Base-by-base conservation (phyloP, 2,329 filamentous ascomycete genomes). In the Cladophialophora chaetospira region DNA sequence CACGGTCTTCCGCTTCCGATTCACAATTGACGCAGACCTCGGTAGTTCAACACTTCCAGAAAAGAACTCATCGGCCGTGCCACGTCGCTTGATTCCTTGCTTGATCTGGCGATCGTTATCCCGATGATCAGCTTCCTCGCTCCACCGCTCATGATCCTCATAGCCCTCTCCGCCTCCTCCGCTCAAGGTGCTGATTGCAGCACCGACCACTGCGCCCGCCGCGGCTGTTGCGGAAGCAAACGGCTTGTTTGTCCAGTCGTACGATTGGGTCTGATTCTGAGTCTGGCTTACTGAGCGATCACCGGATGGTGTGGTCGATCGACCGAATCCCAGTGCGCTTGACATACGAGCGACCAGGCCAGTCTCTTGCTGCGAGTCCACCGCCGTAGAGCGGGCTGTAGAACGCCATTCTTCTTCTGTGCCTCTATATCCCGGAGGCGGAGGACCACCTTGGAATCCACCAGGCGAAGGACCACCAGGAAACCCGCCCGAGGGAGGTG, bases 111-210 rank as follows among this genome's bases (percentile, higher is more conserved):
- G 72, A 49, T 71, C 71, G 55, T 67, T 73, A 54, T 73, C 75
- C 65, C 88, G 84, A 46, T 88, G 82, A 66, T 89, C 87, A 19
- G 88, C 89, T 75, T 97, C 92, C 72, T 97, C 91, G 11, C 88
- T 91, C 93, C 93, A 97, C 50, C 90, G 86, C 70, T 90, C 88
- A 73, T 94, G 90, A 71, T 97, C 93, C 62, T 85, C 86, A 71
- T 88, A 94, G 49, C 88, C 88, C 60, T 84, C 82, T 69, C 85
- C 86, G 69, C 92, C 89, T 69, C 95, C 91, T 70, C 96, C 89
- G 53, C 88, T 83, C 63, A 95, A 94, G 13, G 89, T 87, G 52
- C 87, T 87, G 64, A 97, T 77, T 23, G 91, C 91, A 60, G 88
- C 91, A 38, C 91, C 91, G 60, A 96, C 84, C 45, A 83, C 89